Conservation (phyloP, 306 rosid genomes). For the Quercus agrifolia region DNA sequence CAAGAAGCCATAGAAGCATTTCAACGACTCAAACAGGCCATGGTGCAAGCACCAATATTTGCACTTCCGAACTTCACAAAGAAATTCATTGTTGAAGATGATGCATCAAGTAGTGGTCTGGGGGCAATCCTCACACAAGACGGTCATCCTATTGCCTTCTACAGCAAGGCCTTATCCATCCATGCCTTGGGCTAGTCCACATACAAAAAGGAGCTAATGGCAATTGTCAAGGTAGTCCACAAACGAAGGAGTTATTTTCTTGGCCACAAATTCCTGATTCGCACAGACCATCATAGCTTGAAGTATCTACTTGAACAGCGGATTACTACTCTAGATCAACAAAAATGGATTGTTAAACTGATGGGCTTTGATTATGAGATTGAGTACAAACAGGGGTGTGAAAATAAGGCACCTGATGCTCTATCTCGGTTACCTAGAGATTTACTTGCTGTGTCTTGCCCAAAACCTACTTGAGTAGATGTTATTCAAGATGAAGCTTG, state of each 20-base stretch:
- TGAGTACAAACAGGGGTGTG: neutral
- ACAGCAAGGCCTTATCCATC: neutral
- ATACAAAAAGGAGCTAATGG: neutral
- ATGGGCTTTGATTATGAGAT: neutral
- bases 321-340: neutral
- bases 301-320: neutral
- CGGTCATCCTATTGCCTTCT: neutral
- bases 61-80: neutral
- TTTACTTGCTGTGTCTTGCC: too few relatives aligned
- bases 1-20: neutral
- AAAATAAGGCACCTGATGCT: neutral
- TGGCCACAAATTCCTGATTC: neutral
- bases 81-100: neutral
- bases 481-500: too few relatives aligned
- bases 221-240: neutral
- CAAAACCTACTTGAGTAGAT: too few relatives aligned
- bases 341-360: neutral
- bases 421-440: neutral
- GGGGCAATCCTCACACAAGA: neutral
- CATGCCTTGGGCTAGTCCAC: neutral
- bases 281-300: neutral
- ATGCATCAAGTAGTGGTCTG: neutral
- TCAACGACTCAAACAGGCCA: neutral
- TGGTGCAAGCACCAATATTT: neutral
- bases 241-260: neutral